A percentile compares a stretch with the other conserved stretches of the same genome.
phyloP scores from a whole-genome alignment of 2,329 filamentous ascomycete species.

The Stachybotrys chartarum region DNA sequence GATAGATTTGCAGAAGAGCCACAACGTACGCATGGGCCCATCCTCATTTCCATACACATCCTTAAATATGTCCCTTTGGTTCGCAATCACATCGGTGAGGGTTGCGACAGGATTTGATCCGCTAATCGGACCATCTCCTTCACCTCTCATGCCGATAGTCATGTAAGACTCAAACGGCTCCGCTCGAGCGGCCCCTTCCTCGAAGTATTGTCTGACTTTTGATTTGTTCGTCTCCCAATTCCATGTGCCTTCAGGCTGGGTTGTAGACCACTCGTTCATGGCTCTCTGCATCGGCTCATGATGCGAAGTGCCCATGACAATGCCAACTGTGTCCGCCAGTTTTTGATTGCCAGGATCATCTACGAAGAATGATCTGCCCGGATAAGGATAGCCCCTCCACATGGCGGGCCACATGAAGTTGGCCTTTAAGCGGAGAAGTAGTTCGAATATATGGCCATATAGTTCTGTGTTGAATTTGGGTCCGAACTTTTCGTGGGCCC shows the following conservation, averaged over 20 bases:
- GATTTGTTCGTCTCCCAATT: constrained; percentile 49
- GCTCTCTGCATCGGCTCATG: constrained; percentile 59
- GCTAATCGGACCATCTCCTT: constrained; percentile 46
- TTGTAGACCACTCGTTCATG: constrained; percentile 38
- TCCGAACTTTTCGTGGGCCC: constrained; percentile 42
- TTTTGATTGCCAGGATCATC: constrained; percentile 53
- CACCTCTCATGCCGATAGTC: constrained; percentile 53
- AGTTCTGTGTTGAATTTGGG: constrained; percentile 47
- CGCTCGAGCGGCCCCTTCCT: constrained; percentile 45
- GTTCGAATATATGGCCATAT: constrained; percentile 56
- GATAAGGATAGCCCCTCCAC: constrained; percentile 46
- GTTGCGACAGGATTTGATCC: constrained; percentile 42
- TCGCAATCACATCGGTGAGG: constrained; percentile 44
- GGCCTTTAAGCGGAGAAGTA: constrained; percentile 49
- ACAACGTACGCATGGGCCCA: constrained; percentile 29
- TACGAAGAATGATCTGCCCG: constrained; percentile 51
- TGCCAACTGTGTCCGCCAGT: constrained; percentile 51
- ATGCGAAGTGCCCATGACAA: constrained; percentile 58
- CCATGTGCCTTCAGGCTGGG: constrained; percentile 42
- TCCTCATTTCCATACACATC: constrained; percentile 39
- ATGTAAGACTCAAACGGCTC: constrained; percentile 51
- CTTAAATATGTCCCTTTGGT: constrained; percentile 45
- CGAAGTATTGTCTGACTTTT: constrained; percentile 51
- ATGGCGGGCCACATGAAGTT: constrained; percentile 64
- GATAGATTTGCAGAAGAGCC: constrained; percentile 8